Percentiles rank a stretch among this genome's conserved stretches.
phyloP scores from a whole-genome alignment of 306 rosid genomes.

The Cucurbita pepo region DNA sequence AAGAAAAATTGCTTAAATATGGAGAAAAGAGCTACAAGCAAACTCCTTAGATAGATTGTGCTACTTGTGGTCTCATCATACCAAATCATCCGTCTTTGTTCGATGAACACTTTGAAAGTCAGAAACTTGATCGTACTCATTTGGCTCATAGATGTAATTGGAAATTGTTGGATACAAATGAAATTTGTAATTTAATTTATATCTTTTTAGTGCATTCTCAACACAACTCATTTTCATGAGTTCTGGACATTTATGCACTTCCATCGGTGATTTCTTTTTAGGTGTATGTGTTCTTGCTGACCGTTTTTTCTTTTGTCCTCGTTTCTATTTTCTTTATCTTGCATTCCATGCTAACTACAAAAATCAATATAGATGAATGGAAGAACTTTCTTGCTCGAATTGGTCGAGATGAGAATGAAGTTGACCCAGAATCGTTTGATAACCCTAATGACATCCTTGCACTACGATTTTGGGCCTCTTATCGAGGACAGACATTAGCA shows the following conservation, averaged over 20 bases:
- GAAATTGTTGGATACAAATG: neutral
- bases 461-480: constrained; percentile 92
- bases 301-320: neutral
- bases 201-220: neutral
- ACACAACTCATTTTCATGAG: neutral
- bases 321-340: neutral
- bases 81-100: no score
- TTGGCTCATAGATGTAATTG: neutral
- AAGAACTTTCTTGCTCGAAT: constrained; percentile 81
- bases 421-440: constrained; percentile 40
- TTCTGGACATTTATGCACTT: neutral
- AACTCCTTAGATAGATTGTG: no score
- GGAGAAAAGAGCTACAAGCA: no score
- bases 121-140: neutral
- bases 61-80: no score
- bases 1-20: no score
- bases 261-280: neutral
- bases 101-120: no score
- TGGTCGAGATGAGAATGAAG: constrained; percentile 59
- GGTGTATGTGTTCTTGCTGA: neutral
- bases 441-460: constrained; percentile 62
- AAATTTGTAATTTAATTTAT: neutral
- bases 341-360: neutral
- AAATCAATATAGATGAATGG: constrained; percentile 65
- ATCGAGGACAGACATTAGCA: constrained; percentile 90